A percentile compares a stretch with the other conserved stretches of the same genome.
Evolutionary conservation across 2,329 filamentous ascomycete species (phyloP).

Genomic region (Fusarium floridanum): DNA sequence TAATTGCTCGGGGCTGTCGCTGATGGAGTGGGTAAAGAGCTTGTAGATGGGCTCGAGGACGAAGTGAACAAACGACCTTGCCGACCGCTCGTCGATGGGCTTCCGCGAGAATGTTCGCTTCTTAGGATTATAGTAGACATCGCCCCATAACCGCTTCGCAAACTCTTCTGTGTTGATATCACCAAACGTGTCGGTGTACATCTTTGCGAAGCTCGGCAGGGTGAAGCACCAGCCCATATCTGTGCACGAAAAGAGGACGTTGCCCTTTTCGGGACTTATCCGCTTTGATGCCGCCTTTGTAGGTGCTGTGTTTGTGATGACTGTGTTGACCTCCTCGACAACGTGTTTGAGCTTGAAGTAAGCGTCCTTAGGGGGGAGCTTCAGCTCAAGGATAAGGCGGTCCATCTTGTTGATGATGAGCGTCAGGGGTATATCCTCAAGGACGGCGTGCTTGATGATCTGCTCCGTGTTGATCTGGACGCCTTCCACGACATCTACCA

Average conservation of each 20-base stretch:
- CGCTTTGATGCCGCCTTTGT: slow-evolving; percentile 83
- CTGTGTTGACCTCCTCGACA: slow-evolving; percentile 97
- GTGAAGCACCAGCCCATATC: slow-evolving; percentile 98
- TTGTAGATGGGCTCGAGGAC: slow-evolving; percentile 98
- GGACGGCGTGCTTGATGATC: slow-evolving; percentile 93
- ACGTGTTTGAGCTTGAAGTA: slow-evolving; percentile 99
- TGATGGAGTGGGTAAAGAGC: slow-evolving; percentile 94
- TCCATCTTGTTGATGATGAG: slow-evolving; percentile 98
- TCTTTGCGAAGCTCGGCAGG: slow-evolving; percentile 91
- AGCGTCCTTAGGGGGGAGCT: slow-evolving; percentile 92
- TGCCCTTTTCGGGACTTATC: slow-evolving; percentile 95
- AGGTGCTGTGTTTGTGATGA: slow-evolving; percentile 90
- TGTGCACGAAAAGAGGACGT: slow-evolving; percentile 95
- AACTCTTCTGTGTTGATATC: slow-evolving; percentile 87
- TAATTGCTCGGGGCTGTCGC: slow-evolving; percentile 87
- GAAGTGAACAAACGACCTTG: slow-evolving; percentile 93
- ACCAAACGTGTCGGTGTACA: slow-evolving; percentile 92
- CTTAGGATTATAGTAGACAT: slow-evolving; percentile 93
- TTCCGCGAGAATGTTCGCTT: slow-evolving; percentile 95
- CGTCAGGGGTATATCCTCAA: slow-evolving; percentile 89
- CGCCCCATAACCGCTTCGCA: slow-evolving; percentile 89
- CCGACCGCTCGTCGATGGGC: slow-evolving; percentile 81
- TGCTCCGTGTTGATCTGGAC: slow-evolving; percentile 98
- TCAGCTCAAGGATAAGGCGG: slow-evolving; percentile 91
- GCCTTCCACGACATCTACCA: slow-evolving; percentile 98